Base-by-base conservation (phyloP, 1,284 basidiomycete species). In the Moesziomyces sp. region DNA sequence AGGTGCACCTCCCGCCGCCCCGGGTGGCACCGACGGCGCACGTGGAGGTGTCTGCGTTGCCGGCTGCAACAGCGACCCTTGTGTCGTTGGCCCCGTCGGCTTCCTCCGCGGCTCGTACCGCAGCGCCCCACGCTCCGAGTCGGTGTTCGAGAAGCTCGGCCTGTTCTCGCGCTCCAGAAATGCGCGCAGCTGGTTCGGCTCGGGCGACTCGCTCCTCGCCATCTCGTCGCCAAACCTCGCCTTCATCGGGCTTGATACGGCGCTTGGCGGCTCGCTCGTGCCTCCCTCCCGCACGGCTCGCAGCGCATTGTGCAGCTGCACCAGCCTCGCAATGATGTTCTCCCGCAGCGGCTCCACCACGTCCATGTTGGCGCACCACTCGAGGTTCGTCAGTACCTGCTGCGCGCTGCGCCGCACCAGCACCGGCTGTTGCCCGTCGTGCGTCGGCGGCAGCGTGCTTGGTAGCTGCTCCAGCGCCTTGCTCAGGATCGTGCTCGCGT, bases 291-390 rank as follows among this genome's bases (percentile, higher is more conserved):
- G 49, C 13, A 23, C 51, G 40, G 30, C 30, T 9, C 45, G n/a
- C 30, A 55, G 62, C 9, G 64, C 64, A 18, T 49, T 56, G 53
- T 74, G 46, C 24, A 74, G 58, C 58, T 65, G 65, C 30, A 65
- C 61, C 34, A 74, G 40, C 47, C 65, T 64, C 3, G 59, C 61
- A 23, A 68, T 51, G 42, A 74, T 57, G 21, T 68, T 64, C 48
- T 65, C 61, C 35, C 66, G 60, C 26, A 74, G 46, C 34, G 71
- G 71, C 21, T 74, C 71, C 9, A 74, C 61, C 2, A 69, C 66
- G 23, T 68, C 71, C 71, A 74, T 74, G 52, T 69, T 74, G 5
- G 71, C 70, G 21, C 70, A 73, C 70, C 70, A 73, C 46, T 73
- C 70, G 18, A 73, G 19, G 38, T 73, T 73, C 11, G 70, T 73